These are phyloP conservation scores for Alectoria sarmentosa DNA, from an alignment of 495 filamentous ascomycete genomes.

Conservation along the genomic window DNA sequence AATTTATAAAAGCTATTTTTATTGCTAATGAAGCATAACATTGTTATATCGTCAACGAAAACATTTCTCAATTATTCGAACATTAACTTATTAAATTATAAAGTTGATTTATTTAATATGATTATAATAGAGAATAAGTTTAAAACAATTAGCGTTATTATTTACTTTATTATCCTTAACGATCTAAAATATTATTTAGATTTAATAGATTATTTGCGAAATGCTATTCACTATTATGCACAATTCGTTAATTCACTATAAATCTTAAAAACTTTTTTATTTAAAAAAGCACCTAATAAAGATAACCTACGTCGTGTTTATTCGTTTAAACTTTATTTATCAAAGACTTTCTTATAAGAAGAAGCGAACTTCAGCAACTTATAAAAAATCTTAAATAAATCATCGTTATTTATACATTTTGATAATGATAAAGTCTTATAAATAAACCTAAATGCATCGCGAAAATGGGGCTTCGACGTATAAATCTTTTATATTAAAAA, in stretches of 20 bases:
- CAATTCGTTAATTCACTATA: conserved; percentile 7
- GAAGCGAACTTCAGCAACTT: not conserved
- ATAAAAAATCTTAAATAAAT: not conserved
- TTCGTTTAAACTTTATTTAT: not conserved
- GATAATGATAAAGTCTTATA: not conserved
- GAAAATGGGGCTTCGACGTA: not conserved
- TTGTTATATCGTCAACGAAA: not conserved
- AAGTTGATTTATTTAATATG: not conserved
- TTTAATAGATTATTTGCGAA: conserved; percentile 14
- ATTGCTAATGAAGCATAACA: not conserved
- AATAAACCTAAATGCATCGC: conserved; percentile 15
- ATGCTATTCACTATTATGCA: conserved; percentile 11
- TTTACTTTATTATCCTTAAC: not conserved
- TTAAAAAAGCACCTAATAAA: not conserved
- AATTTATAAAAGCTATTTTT: not conserved
- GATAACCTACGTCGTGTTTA: not conserved
- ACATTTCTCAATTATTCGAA: not conserved
- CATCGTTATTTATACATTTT: conserved; percentile 6
- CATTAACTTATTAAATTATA: not conserved
- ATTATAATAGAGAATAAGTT: not conserved
- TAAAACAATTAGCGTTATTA: not conserved
- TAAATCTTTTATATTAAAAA: not conserved
- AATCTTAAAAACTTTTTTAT: conserved; percentile 4
- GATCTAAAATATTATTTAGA: conserved; percentile 19
- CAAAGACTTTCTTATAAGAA: not conserved